Percentiles rank a stretch among this genome's conserved stretches.
Evolutionary conservation across 805 yeast genomes (phyloP).

Genomic region (Yamadazyma sp.): DNA sequence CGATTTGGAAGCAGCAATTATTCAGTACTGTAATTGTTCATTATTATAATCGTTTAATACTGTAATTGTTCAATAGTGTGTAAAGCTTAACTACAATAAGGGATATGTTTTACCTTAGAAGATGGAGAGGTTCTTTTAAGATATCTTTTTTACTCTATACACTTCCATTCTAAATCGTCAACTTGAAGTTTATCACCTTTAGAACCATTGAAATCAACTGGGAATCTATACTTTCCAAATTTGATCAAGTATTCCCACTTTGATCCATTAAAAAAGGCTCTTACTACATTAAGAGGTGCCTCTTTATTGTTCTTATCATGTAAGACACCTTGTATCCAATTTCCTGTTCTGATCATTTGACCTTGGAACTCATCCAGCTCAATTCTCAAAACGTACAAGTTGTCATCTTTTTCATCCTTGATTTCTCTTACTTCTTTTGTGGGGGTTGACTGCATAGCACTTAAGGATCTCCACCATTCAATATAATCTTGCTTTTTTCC

Average conservation of each 20-base stretch:
- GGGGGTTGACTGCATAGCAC: slow-evolving; percentile 33
- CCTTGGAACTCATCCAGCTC: slow-evolving; percentile 34
- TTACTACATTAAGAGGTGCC: slow-evolving; percentile 26
- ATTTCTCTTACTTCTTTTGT: slow-evolving; percentile 19
- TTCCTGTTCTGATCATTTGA: slow-evolving; percentile 44
- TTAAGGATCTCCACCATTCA: slow-evolving; percentile 55
- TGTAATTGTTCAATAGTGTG: too few species aligned
- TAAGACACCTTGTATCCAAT: slow-evolving; percentile 51
- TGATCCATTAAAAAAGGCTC: slow-evolving; percentile 18
- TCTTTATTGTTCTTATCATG: slow-evolving; percentile 20
- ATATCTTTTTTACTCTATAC: slow-evolving; percentile 23
- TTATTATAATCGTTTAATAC: too few species aligned
- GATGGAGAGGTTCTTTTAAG: too few species aligned
- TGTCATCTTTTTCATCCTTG: slow-evolving; percentile 13
- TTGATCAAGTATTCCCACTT: slow-evolving; percentile 24
- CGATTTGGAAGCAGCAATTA: too few species aligned
- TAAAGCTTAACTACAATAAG: too few species aligned
- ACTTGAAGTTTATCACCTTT: slow-evolving; percentile 8
- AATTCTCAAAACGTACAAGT: slow-evolving; percentile 21
- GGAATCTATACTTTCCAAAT: slow-evolving; percentile 27
- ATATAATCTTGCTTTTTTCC: slow-evolving; percentile 42
- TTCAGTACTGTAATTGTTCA: too few species aligned
- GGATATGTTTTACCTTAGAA: too few species aligned
- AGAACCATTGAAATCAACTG: slow-evolving; percentile 17
- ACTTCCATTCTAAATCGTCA: slow-evolving; percentile 18